A percentile compares a stretch with the other conserved stretches of the same genome.
Conservation (phyloP, 169 alveolate species). For the Theileria sp. region DNA sequence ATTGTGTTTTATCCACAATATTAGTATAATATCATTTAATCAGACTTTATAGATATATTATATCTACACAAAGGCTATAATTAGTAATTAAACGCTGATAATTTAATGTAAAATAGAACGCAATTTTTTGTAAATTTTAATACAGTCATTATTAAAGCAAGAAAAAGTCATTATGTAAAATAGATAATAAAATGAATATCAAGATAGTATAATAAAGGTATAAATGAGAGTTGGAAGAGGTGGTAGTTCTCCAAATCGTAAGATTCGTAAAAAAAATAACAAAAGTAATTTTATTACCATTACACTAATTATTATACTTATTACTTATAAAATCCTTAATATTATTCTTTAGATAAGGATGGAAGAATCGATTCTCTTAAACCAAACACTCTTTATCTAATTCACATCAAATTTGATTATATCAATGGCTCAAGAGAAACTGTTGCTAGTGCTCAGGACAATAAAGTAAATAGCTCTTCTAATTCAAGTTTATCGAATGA, state of each 20-base stretch:
- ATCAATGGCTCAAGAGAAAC: not conserved
- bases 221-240: not conserved
- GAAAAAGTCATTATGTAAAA: not conserved
- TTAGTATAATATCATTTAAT: not conserved
- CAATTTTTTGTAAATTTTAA: not conserved
- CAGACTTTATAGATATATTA: not conserved
- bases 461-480: not conserved
- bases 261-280: not conserved
- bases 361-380: not conserved
- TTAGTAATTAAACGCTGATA: not conserved
- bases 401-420: not conserved
- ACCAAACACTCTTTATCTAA: not conserved
- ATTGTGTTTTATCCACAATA: not conserved
- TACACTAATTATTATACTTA: not conserved
- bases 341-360: not conserved
- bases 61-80: not conserved
- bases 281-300: not conserved
- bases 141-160: not conserved
- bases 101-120: not conserved
- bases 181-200: not conserved
- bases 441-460: not conserved
- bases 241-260: not conserved
- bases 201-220: not conserved
- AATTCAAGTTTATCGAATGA: not conserved
- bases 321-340: too few species aligned